phyloP scores from a whole-genome alignment of 306 rosid genomes.

The Cyamopsis tetragonoloba region DNA sequence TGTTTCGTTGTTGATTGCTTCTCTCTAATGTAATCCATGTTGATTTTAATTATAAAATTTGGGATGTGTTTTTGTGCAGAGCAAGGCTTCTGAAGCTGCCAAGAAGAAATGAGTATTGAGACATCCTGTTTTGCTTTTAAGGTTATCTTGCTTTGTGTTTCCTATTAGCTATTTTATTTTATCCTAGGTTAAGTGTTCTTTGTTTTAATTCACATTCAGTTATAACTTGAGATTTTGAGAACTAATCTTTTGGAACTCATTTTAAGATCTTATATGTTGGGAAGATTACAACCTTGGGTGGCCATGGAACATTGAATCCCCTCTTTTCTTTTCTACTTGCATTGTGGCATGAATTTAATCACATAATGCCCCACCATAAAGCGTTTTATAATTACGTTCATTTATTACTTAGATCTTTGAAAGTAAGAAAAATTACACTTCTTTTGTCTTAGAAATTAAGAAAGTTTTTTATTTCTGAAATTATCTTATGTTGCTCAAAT shows the following conservation, averaged over 20 bases:
- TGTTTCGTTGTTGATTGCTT: not conserved
- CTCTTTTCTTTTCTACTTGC: too few species aligned
- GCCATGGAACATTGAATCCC: too few species aligned
- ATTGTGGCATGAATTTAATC: too few species aligned
- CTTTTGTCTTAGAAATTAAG: too few species aligned
- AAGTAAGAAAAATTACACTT: too few species aligned
- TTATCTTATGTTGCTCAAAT: too few species aligned
- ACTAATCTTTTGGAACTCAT: conserved; percentile 29
- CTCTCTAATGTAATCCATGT: not conserved
- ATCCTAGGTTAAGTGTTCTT: conserved; percentile 27
- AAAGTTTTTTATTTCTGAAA: too few species aligned
- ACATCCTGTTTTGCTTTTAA: not conserved
- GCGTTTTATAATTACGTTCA: too few species aligned
- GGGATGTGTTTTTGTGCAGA: conserved; percentile 40
- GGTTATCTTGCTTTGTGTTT: conserved; percentile 16
- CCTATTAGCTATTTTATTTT: conserved; percentile 26
- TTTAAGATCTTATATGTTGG: too few species aligned
- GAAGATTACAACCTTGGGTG: too few species aligned
- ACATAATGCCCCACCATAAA: too few species aligned
- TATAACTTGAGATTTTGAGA: conserved; percentile 19
- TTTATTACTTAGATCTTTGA: too few species aligned
- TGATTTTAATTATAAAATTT: not conserved
- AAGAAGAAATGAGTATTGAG: conserved; percentile 74
- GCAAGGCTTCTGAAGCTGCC: conserved; percentile 89
- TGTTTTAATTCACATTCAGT: conserved; percentile 20